Conservation (phyloP, 768 basidiomycete species). For the Cyathus striatus region DNA sequence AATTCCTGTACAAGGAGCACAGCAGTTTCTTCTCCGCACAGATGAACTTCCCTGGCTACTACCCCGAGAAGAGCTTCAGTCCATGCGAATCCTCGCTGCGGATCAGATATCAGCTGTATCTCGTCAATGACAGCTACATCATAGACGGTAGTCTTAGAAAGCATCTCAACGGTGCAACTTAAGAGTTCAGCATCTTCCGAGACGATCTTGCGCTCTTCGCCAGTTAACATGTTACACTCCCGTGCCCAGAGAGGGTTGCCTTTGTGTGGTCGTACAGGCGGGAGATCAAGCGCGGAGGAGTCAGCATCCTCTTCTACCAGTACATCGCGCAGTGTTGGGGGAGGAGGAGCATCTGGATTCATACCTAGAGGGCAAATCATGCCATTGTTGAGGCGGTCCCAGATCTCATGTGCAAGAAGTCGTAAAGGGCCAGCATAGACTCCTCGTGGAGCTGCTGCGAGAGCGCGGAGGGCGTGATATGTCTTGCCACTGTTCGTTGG, state of each 20-base stretch:
- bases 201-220: slow-evolving; percentile 82
- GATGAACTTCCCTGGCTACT: slow-evolving; percentile 77
- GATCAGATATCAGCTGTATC: slow-evolving; percentile 91
- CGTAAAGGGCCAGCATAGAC: slow-evolving; percentile 90
- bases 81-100: slow-evolving; percentile 78
- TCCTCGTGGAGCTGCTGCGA: slow-evolving; percentile 70
- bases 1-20: slow-evolving; percentile 73
- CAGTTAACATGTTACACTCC: slow-evolving; percentile 83
- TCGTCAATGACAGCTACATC: slow-evolving; percentile 96
- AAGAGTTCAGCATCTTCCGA: slow-evolving; percentile 46
- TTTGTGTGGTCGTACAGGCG: slow-evolving; percentile 15
- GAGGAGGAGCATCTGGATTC: slow-evolving; percentile 21
- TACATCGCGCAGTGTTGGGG: slow-evolving; percentile 20
- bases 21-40: slow-evolving; percentile 94
- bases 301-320: slow-evolving; percentile 19
- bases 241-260: slow-evolving; percentile 50
- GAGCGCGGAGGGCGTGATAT: slow-evolving; percentile 83
- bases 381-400: slow-evolving; percentile 85
- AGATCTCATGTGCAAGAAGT: slow-evolving; percentile 93
- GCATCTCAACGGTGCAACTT: slow-evolving; percentile 97
- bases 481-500: slow-evolving; percentile 99
- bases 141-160: slow-evolving; percentile 29
- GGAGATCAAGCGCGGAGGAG: slow-evolving; percentile 9
- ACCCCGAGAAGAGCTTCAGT: slow-evolving; percentile 74
- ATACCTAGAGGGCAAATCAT: slow-evolving; percentile 75